Evolutionary conservation across 371 early-diverging fungal genomes (phyloP).

Genomic region (Gilbertella persicaria): DNA sequence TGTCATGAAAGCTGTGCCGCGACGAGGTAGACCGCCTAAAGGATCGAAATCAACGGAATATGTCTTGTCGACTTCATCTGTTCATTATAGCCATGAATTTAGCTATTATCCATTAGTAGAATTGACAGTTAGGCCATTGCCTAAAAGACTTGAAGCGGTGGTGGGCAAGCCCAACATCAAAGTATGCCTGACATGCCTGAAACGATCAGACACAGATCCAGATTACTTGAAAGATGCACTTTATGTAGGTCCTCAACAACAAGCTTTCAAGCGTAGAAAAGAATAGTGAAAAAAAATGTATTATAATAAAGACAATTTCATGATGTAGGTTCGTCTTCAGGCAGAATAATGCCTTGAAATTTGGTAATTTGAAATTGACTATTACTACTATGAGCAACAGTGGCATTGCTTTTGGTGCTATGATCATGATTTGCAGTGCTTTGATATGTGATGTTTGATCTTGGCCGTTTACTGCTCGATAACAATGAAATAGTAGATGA

Average conservation of each 20-base stretch:
- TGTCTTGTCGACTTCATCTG: background rate
- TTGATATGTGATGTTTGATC: conserved; percentile 10
- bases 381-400: too few relatives aligned
- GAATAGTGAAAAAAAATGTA: conserved; percentile 5
- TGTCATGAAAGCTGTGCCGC: conserved; percentile 19
- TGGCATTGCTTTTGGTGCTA: background rate
- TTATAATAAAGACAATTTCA: background rate
- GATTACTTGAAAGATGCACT: conserved; percentile 27
- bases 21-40: conserved; percentile 48
- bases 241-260: conserved; percentile 36
- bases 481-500: conserved; percentile 23
- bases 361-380: background rate
- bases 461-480: conserved; percentile 8
- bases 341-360: conserved; percentile 21
- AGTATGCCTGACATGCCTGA: conserved; percentile 47
- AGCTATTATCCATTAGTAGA: conserved; percentile 14
- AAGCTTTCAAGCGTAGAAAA: conserved; percentile 1
- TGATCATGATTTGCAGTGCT: conserved; percentile 8
- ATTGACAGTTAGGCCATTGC: conserved; percentile 41
- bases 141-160: conserved; percentile 40
- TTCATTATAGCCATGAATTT: background rate
- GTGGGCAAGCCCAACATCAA: conserved; percentile 36
- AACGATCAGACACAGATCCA: conserved; percentile 39
- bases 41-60: conserved; percentile 32
- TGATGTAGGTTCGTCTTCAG: background rate